Evolutionary conservation across 192 early-diverging fungal genomes (phyloP), one percentile per base, ranked within the genome.

Genomic region (Coemansia sp.): DNA sequence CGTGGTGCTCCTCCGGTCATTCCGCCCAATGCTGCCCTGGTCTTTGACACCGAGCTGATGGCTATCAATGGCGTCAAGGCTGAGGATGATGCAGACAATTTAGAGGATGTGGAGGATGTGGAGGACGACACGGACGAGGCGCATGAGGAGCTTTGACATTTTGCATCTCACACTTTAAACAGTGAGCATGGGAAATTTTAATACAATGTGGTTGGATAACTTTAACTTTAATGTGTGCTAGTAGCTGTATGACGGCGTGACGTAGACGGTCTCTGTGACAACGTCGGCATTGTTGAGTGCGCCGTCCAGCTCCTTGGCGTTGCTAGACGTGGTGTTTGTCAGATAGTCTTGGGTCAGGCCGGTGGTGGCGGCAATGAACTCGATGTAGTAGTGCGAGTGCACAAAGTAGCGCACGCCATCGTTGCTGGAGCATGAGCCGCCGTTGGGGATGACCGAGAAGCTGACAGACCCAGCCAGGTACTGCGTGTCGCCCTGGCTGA

Each of bases 41-140:
- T 87, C 40, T 94, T 94, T 72, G 89, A 91, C 37, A 91, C 92
- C 19, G 89, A 89, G 62, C 62, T 89, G 25, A 77, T 80, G 77
- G 87, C 72, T 5, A 80, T 66, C 70, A 85, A 83, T 6, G 74
- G 68, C 1, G 45, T 48, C 45, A 10, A 13, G 23, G 45, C 45
- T 2, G 45, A 62, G n/a, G 41, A 42, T 7, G 41, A 19, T 42
- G 41, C 1, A n/a, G 41, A 11, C 19, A 20, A 44, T 15, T n/a
- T n/a, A n/a, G n/a, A n/a, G n/a, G n/a, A n/a, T n/a, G n/a, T n/a
- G n/a, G n/a, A n/a, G n/a, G n/a, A n/a, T n/a, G n/a, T n/a, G n/a
- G n/a, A n/a, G n/a, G n/a, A n/a, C n/a, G n/a, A n/a, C n/a, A n/a
- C n/a, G n/a, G 13, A 11, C n/a, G 41, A 44, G 6, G 40, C 5